Evolutionary conservation across 164 flowering plant genomes (phyloP).

Genomic region (Stephania cephalantha): DNA sequence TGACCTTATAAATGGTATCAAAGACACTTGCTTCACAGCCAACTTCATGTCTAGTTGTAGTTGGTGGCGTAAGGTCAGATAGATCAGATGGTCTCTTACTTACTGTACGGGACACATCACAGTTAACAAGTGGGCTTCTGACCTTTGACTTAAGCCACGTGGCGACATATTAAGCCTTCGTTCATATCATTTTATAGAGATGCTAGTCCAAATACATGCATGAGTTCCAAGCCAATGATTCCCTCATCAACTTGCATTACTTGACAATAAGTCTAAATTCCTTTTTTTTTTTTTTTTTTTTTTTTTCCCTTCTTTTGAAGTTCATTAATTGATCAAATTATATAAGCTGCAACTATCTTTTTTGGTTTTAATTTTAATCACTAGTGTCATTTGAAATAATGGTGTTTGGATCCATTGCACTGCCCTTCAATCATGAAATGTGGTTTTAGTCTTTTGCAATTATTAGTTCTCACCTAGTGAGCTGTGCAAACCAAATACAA

Average conservation of each 20-base stretch:
- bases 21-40: background rate
- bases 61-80: background rate
- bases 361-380: background rate
- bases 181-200: background rate
- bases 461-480: no score
- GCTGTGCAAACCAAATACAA: no score
- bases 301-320: background rate
- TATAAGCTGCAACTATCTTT: background rate
- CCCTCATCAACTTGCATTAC: constrained; percentile 1
- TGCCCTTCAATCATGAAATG: no score
- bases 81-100: background rate
- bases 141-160: background rate
- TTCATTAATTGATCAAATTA: no score
- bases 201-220: background rate
- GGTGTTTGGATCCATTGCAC: no score
- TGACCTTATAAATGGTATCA: background rate
- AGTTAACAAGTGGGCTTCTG: background rate
- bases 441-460: no score
- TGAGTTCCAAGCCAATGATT: background rate
- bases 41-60: background rate
- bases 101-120: background rate
- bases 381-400: background rate
- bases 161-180: background rate
- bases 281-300: background rate
- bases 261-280: background rate